Percentiles rank a stretch among this genome's conserved stretches.
These are phyloP conservation scores for Endotrypanum monterogeii DNA, from an alignment of 208 protist species.

Conservation along the genomic window DNA sequence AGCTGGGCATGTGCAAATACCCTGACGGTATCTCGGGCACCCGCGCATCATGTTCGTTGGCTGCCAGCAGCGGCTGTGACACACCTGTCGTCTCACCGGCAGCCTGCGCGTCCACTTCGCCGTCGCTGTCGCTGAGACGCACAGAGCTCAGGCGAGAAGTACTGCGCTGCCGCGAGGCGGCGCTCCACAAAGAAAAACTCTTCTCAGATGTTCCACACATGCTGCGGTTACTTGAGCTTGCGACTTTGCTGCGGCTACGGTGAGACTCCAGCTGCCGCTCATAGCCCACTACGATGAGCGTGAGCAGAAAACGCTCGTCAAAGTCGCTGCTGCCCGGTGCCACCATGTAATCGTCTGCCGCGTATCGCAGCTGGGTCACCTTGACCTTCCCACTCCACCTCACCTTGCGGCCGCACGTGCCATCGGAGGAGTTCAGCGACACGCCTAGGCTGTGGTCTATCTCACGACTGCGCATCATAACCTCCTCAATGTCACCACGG, in stretches of 20 bases:
- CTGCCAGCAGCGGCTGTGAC: constrained; percentile 15
- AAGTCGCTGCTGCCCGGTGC: constrained; percentile 36
- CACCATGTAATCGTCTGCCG: constrained; percentile 47
- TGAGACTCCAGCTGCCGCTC: constrained; percentile 26
- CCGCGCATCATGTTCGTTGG: constrained; percentile 20
- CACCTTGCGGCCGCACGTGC: constrained; percentile 29
- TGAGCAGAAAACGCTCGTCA: constrained; percentile 37
- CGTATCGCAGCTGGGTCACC: constrained; percentile 35
- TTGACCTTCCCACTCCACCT: constrained; percentile 52
- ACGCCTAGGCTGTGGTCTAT: constrained; percentile 9
- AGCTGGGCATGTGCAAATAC: constrained; percentile 35
- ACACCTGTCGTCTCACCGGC: constrained; percentile 4
- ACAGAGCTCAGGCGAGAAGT: constrained; percentile 17
- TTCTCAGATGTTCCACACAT: constrained; percentile 20
- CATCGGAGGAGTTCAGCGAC: constrained; percentile 10
- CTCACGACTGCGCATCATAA: constrained; percentile 24
- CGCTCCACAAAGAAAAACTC: constrained; percentile 25
- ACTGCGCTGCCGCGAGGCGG: constrained; percentile 15
- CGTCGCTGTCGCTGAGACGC: constrained; percentile 15
- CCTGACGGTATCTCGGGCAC: constrained; percentile 30
- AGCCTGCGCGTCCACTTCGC: constrained; percentile 1
- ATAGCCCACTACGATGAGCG: constrained; percentile 36
- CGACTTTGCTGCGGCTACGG: not conserved
- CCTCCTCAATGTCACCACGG: constrained; percentile 25
- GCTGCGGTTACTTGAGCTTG: constrained; percentile 19